A percentile compares a stretch with the other conserved stretches of the same genome.
Evolutionary conservation across 176 grass and related monocot genomes (phyloP).

Genomic region (Poa pratensis): DNA sequence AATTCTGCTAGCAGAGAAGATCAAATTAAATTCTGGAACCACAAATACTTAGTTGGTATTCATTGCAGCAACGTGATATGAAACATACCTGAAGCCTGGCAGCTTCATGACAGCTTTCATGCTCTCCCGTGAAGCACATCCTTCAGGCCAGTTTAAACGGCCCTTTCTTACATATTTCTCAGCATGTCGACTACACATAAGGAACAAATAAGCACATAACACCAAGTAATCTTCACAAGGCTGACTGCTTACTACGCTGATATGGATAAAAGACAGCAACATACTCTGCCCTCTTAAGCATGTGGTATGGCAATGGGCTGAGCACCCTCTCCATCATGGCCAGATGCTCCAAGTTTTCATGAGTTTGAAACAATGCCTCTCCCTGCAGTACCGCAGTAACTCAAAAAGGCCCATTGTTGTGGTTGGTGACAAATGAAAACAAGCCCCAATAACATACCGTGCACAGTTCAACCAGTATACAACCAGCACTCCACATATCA

Average conservation of each 20-base stretch:
- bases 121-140: constrained; percentile 74
- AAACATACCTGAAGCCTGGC: constrained; percentile 62
- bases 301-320: constrained; percentile 55
- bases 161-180: constrained; percentile 86
- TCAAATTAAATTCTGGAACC: background rate
- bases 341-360: constrained; percentile 73
- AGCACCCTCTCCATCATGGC: constrained; percentile 77
- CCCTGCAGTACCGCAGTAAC: constrained; percentile 51
- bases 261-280: constrained; percentile 33
- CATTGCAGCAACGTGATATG: background rate
- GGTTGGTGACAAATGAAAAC: background rate
- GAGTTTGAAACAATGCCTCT: constrained; percentile 71
- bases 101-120: constrained; percentile 85
- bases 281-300: constrained; percentile 69
- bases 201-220: constrained; percentile 42
- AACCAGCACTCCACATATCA: constrained; percentile 97
- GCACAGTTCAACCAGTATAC: constrained; percentile 97
- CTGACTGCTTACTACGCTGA: constrained; percentile 25
- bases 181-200: constrained; percentile 60
- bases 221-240: constrained; percentile 13
- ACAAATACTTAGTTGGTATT: background rate
- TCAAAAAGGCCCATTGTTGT: constrained; percentile 31
- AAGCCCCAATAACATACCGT: constrained; percentile 62
- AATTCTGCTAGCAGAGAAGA: constrained; percentile 49
- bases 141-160: constrained; percentile 91